A percentile compares a stretch with the other conserved stretches of the same genome.
Evolutionary conservation across 2,329 filamentous ascomycete genomes (phyloP).

Genomic region (Sarocladiaceae sp.): DNA sequence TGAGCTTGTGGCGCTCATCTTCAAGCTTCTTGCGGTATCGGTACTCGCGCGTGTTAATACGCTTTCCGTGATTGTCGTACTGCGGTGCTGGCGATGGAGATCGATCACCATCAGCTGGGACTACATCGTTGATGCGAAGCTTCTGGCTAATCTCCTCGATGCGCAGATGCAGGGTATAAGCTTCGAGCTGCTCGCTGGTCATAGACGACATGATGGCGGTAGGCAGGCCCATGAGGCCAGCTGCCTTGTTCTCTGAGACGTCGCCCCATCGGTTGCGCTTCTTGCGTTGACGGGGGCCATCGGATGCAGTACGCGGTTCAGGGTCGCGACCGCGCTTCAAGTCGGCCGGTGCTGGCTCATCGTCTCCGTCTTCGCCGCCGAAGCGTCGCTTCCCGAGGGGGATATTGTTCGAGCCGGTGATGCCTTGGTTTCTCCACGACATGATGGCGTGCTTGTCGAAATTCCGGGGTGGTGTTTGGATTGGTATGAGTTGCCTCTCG

Average conservation of each 20-base stretch:
- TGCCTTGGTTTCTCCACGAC: slow-evolving; percentile 72
- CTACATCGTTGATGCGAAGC: slow-evolving; percentile 97
- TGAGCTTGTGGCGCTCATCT: slow-evolving; percentile 96
- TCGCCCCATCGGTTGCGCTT: slow-evolving; percentile 99
- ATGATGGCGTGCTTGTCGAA: slow-evolving; percentile 33
- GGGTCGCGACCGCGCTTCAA: slow-evolving; percentile 91
- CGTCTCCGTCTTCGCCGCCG: slow-evolving; percentile 45
- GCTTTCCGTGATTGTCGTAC: slow-evolving; percentile 98
- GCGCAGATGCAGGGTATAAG: slow-evolving; percentile 91
- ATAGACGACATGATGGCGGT: slow-evolving; percentile 96
- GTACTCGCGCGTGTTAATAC: slow-evolving; percentile 98
- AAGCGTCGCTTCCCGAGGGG: slow-evolving; percentile 86
- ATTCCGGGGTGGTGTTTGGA: background rate
- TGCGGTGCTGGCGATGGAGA: slow-evolving; percentile 94
- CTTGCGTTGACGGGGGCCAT: slow-evolving; percentile 86
- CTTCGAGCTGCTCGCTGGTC: slow-evolving; percentile 97
- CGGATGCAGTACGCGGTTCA: slow-evolving; percentile 63
- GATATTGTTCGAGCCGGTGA: slow-evolving; percentile 98
- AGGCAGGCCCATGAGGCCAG: slow-evolving; percentile 93
- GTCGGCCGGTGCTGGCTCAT: slow-evolving; percentile 39
- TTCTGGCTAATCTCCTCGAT: slow-evolving; percentile 99
- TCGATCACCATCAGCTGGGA: slow-evolving; percentile 94
- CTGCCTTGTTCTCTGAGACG: slow-evolving; percentile 96
- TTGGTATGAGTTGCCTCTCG: background rate
- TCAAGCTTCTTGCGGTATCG: slow-evolving; percentile 97